phyloP scores from a whole-genome alignment of 169 alveolate species.

The Plasmodium yoelii region DNA sequence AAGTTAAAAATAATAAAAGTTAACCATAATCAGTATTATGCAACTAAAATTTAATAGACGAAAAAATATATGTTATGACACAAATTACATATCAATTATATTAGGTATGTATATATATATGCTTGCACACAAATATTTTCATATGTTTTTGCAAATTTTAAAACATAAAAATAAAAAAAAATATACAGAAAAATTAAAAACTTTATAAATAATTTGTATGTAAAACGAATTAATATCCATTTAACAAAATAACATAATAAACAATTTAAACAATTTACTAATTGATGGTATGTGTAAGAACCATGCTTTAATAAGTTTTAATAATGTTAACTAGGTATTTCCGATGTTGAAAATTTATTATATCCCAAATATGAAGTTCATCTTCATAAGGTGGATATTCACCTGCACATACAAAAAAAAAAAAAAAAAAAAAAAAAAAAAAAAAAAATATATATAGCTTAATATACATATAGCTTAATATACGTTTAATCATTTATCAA shows the following conservation, averaged over 20 bases:
- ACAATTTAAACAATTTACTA: neutral
- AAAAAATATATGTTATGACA: conserved; percentile 2
- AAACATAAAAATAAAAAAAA: conserved; percentile 11
- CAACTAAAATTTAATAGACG: conserved; percentile 1
- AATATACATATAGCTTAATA: neutral
- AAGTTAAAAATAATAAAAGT: neutral
- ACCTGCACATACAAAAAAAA: conserved; percentile 30
- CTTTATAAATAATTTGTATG: neutral
- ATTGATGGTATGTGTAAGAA: neutral
- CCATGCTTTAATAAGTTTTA: conserved; percentile 39
- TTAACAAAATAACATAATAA: conserved; percentile 2
- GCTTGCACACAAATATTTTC: neutral
- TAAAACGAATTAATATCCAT: neutral
- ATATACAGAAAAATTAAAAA: conserved; percentile 1
- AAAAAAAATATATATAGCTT: conserved; percentile 7
- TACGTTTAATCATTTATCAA: no score
- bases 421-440: conserved; percentile 4
- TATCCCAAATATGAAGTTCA: conserved; percentile 74
- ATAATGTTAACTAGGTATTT: conserved; percentile 54
- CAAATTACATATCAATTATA: neutral
- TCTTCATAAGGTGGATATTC: conserved; percentile 78
- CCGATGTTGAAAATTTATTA: conserved; percentile 49
- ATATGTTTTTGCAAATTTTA: neutral
- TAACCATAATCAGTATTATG: conserved; percentile 2
- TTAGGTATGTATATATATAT: neutral